Base-by-base conservation (phyloP, 2,329 filamentous ascomycete genomes). In the Thyridium curvatum region DNA sequence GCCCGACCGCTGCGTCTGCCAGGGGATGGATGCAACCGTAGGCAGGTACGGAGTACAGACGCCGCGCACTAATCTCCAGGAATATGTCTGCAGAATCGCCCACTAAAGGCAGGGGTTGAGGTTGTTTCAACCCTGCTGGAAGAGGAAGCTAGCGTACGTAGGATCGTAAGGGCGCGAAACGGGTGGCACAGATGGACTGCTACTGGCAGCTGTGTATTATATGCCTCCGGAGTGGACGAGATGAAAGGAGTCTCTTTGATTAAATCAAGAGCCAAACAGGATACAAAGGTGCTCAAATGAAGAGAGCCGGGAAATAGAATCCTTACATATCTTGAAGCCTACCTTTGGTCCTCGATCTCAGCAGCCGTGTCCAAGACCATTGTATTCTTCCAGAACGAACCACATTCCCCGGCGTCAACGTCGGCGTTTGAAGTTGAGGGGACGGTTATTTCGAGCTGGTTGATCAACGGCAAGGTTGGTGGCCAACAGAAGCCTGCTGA, bases 381-480 rank as follows among this genome's bases (percentile, higher is more conserved):
- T 30, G 38, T 34, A 45, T 45, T 48, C 46, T 43, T 39, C 47
- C 48, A 46, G 41, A 43, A 43, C 36, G 39, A 37, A 13, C 34
- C 28, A 35, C 31, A 37, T 14, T 26, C 34, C 16, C 14, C 29
- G 32, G 30, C n/a, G 14, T 28, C 37, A 6, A 29, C 21, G 12
- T 34, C 35, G 31, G 16, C 38, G 71, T 76, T 73, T 74, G 72
- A 73, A 63, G 62, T 69, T 69, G 58, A 72, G 69, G 64, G 64
- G 60, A 67, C 55, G 61, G 58, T 52, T 60, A 64, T 64, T 64
- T 61, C 54, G 50, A 56, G 56, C 51, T 55, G 56, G 60, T 59
- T 65, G 66, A 68, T 71, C 63, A 58, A 46, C 68, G 45, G 38
- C 64, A 56, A 51, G 65, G 54, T 26, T 26, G 6, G 21, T 6